These are phyloP conservation scores for Penicillium expansum DNA, from an alignment of 2,329 filamentous ascomycete genomes.

Conservation along the genomic window DNA sequence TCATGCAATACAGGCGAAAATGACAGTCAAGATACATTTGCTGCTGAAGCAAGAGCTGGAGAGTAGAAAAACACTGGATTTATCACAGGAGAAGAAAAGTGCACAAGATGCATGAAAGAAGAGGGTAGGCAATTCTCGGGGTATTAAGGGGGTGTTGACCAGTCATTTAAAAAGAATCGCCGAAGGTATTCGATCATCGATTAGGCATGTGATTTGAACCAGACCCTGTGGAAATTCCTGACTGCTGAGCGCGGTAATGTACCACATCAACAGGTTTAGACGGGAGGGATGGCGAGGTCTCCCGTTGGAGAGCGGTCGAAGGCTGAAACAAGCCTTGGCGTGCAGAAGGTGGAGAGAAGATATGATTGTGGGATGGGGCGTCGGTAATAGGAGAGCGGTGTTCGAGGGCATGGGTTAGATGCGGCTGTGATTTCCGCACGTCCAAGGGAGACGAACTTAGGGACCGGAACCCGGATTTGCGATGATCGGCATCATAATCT, in stretches of 20 bases:
- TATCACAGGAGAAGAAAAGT: constrained; percentile 16
- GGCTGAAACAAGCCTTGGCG: constrained; percentile 37
- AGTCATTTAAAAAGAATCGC: neutral
- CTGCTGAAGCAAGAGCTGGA: constrained; percentile 8
- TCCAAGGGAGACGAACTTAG: constrained; percentile 41
- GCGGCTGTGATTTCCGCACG: constrained; percentile 39
- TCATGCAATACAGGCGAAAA: constrained; percentile 9
- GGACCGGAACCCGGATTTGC: constrained; percentile 37
- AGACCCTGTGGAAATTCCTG: constrained; percentile 29
- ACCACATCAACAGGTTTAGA: constrained; percentile 32
- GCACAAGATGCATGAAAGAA: constrained; percentile 6
- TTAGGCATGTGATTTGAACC: constrained; percentile 34
- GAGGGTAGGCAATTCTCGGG: neutral
- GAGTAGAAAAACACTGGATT: constrained; percentile 12
- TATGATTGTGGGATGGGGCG: constrained; percentile 25
- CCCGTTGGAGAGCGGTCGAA: constrained; percentile 28
- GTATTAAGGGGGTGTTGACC: constrained; percentile 4
- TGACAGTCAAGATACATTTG: constrained; percentile 20
- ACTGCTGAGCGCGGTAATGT: constrained; percentile 30
- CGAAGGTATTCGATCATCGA: constrained; percentile 22
- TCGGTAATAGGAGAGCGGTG: constrained; percentile 27
- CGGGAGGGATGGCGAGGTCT: constrained; percentile 32
- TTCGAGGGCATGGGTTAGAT: constrained; percentile 24
- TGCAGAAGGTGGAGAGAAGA: constrained; percentile 35
- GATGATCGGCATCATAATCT: constrained; percentile 35